These are phyloP conservation scores for Xylaria longipes DNA, from an alignment of 495 filamentous ascomycete species.

Conservation along the genomic window DNA sequence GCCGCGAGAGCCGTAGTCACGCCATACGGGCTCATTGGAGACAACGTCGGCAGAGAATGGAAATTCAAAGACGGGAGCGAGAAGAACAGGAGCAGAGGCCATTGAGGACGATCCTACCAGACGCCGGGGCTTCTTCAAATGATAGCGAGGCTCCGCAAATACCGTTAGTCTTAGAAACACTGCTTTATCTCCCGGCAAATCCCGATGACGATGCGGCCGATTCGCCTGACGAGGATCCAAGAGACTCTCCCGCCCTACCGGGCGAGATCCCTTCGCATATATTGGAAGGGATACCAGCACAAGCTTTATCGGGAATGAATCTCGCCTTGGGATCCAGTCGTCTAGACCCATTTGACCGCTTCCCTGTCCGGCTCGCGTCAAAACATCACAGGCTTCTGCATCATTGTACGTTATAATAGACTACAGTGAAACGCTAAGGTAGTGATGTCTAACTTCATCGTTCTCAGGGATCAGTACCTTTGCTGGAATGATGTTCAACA, in stretches of 20 bases:
- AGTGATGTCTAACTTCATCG: not conserved
- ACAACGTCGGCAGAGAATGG: constrained; percentile 18
- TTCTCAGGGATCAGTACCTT: constrained; percentile 13
- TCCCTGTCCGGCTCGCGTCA: constrained; percentile 12
- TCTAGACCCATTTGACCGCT: constrained; percentile 9
- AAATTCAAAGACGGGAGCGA: constrained; percentile 11
- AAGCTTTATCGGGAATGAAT: constrained; percentile 19
- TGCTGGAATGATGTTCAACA: constrained; percentile 18
- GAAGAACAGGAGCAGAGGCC: constrained; percentile 15
- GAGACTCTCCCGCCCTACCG: not conserved
- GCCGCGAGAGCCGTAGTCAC: constrained; percentile 13
- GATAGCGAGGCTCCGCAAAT: not conserved
- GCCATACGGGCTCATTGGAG: constrained; percentile 23
- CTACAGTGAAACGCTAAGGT: not conserved
- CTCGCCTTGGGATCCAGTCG: constrained; percentile 7
- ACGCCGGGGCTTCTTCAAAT: not conserved
- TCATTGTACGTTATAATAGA: constrained; percentile 3
- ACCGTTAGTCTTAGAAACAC: not conserved
- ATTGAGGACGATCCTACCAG: constrained; percentile 2
- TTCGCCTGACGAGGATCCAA: not conserved
- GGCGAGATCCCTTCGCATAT: not conserved
- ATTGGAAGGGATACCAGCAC: constrained; percentile 10
- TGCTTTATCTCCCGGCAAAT: not conserved
- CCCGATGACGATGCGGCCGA: not conserved
- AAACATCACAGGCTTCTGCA: constrained; percentile 15